A percentile compares a stretch with the other conserved stretches of the same genome.
Evolutionary conservation across 148 eudicot species (phyloP).

Genomic region (Chenopodium album): DNA sequence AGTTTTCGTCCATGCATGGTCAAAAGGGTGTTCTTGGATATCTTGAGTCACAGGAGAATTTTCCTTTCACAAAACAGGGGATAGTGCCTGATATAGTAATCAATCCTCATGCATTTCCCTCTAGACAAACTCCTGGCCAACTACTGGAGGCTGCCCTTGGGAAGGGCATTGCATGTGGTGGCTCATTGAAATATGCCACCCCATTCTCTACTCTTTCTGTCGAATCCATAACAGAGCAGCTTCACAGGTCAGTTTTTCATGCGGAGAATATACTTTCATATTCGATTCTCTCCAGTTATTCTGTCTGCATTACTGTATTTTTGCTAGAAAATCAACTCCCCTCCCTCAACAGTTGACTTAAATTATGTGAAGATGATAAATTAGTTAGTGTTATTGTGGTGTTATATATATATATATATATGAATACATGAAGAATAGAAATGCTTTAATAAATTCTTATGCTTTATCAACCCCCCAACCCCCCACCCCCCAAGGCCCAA

Average conservation of each 20-base stretch:
- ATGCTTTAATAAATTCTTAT: neutral
- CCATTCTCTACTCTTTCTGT: constrained; percentile 84
- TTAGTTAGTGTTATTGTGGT: neutral
- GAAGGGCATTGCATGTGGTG: constrained; percentile 84
- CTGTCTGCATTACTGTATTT: neutral
- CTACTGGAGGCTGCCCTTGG: constrained; percentile 88
- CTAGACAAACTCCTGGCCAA: constrained; percentile 95
- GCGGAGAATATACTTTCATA: neutral
- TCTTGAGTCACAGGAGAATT: constrained; percentile 84
- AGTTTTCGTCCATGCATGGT: constrained; percentile 97
- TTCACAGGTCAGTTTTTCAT: constrained; percentile 62
- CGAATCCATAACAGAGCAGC: constrained; percentile 85
- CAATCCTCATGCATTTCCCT: constrained; percentile 97
- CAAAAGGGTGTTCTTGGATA: constrained; percentile 95
- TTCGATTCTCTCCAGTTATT: neutral
- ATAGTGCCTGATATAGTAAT: constrained; percentile 96
- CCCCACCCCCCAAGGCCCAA: neutral
- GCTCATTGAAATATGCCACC: constrained; percentile 70
- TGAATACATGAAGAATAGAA: neutral
- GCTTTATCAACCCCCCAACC: neutral
- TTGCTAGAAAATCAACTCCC: neutral
- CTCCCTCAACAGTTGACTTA: neutral
- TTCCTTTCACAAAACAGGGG: constrained; percentile 88
- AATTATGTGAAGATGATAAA: neutral
- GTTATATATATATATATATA: neutral